Percentiles rank a stretch among this genome's conserved stretches.
phyloP scores from a whole-genome alignment of 2,329 filamentous ascomycete species.

The Curvularia sp. region DNA sequence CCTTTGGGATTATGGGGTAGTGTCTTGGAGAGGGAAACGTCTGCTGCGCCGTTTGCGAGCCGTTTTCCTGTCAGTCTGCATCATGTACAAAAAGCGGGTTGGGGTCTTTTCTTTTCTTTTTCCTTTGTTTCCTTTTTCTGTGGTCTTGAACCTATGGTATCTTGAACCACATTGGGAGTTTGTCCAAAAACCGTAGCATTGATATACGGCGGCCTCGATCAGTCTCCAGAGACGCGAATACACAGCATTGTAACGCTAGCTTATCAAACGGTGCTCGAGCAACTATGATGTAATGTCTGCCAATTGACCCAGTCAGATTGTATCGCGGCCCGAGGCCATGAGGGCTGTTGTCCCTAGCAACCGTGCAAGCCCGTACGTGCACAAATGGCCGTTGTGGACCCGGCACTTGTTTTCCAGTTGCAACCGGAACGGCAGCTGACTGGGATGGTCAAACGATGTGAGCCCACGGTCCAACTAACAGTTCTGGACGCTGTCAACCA shows the following conservation, averaged over 20 bases:
- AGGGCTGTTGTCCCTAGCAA: slow-evolving; percentile 11
- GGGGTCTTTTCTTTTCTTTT: slow-evolving; percentile 21
- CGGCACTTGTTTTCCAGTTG: slow-evolving; percentile 10
- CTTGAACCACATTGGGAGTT: slow-evolving; percentile 22
- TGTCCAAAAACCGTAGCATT: slow-evolving; percentile 26
- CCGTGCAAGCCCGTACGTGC: neutral
- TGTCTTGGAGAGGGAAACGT: slow-evolving; percentile 22
- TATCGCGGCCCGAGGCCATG: slow-evolving; percentile 6
- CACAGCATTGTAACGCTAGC: slow-evolving; percentile 35
- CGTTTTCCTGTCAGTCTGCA: slow-evolving; percentile 19
- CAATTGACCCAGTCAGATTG: slow-evolving; percentile 1
- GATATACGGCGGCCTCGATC: slow-evolving; percentile 23
- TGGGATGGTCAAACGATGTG: neutral
- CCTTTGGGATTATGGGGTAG: slow-evolving; percentile 15
- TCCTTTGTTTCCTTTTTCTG: slow-evolving; percentile 16
- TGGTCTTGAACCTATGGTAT: slow-evolving; percentile 22
- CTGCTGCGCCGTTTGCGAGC: slow-evolving; percentile 27
- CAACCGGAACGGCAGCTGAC: neutral
- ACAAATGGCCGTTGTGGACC: slow-evolving; percentile 3
- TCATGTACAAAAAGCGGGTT: slow-evolving; percentile 46
- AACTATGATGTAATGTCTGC: slow-evolving; percentile 3
- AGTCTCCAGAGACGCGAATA: slow-evolving; percentile 30
- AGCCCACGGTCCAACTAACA: slow-evolving; percentile 1
- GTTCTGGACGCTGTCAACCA: slow-evolving; percentile 15
- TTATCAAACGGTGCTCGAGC: slow-evolving; percentile 14